Base-by-base conservation (phyloP, 192 early-diverging fungal genomes). In the Kickxella alabastrina region DNA sequence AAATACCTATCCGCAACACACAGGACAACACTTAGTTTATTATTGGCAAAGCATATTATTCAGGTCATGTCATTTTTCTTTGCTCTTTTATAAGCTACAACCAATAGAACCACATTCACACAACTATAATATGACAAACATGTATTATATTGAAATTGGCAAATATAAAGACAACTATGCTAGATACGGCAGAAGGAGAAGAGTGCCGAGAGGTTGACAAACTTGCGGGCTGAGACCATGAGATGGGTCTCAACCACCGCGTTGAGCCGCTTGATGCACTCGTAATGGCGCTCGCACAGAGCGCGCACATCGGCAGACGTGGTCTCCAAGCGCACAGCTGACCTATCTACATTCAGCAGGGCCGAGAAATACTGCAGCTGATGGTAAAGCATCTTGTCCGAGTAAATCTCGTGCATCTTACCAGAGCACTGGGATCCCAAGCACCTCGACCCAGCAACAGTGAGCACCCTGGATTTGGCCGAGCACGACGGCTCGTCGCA, bases 401-500 rank as follows among this genome's bases (percentile, higher is more conserved):
- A 73, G 55, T 87, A 94, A 82, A 89, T 52, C n/a, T 54, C 51
- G 12, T 37, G 27, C 39, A 93, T 77, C 2, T 39, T 74, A 3
- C 93, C 93, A 3, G 60, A 52, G 65, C 92, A 97, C 15, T 80
- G 78, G 0, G 77, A 63, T 9, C 72, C 54, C 6, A 86, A 55
- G 59, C 92, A 97, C 26, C 82, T 69, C 3, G 79, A 62, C 0
- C 85, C 91, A 19, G 81, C 73, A 3, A 93, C 90, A 12, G 81
- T 78, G 34, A 90, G 62, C 42, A 79, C 61, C 21, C 86, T 80
- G 4, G 92, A 88, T 6, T 65, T 46, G 24, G 83, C 78, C 3
- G 46, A 57, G 57, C 93, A 95, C 4, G 75, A 65, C 5, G 80
- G 62, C 42, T 95, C 90, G 49, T 94, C 90, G 74, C 96, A 99